A percentile compares a stretch with the other conserved stretches of the same genome.
These are phyloP conservation scores for Ceratocystis harringtonii DNA, from an alignment of 2,329 filamentous ascomycete genomes.

Conservation along the genomic window DNA sequence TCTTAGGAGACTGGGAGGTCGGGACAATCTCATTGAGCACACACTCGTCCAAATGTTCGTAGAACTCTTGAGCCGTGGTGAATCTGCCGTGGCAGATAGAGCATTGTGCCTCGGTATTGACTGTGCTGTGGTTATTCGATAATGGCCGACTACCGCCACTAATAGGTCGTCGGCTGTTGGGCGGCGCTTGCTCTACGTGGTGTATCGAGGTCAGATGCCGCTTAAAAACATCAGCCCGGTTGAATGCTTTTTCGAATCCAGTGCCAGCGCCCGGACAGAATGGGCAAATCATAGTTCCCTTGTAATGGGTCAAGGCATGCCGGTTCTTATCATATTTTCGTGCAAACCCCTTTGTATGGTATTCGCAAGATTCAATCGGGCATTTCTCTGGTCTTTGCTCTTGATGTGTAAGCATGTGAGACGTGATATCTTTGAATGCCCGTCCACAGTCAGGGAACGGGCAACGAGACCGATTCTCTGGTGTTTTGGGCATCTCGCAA, in stretches of 20 bases:
- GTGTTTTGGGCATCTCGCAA: slow-evolving; percentile 21
- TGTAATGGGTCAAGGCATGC: slow-evolving; percentile 92
- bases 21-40: slow-evolving; percentile 45
- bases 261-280: slow-evolving; percentile 86
- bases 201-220: slow-evolving; percentile 86
- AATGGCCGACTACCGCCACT: slow-evolving; percentile 17
- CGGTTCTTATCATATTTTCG: slow-evolving; percentile 97
- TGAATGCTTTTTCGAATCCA: slow-evolving; percentile 85
- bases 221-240: slow-evolving; percentile 94
- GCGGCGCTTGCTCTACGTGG: slow-evolving; percentile 83
- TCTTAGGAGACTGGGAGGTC: slow-evolving; percentile 2
- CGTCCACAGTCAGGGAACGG: slow-evolving; percentile 44
- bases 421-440: slow-evolving; percentile 51
- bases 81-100: slow-evolving; percentile 76
- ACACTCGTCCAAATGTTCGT: slow-evolving; percentile 74
- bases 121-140: slow-evolving; percentile 17
- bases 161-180: slow-evolving; percentile 67
- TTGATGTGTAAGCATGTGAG: slow-evolving; percentile 94
- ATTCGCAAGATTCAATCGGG: slow-evolving; percentile 84
- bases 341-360: slow-evolving; percentile 85
- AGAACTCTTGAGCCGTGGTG: slow-evolving; percentile 82
- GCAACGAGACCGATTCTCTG: slow-evolving; percentile 35
- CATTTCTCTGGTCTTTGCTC: slow-evolving; percentile 91
- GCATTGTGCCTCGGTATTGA: slow-evolving; percentile 49
- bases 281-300: slow-evolving; percentile 93